Base-by-base conservation (phyloP, 75 land plant genomes). In the Cryptomeria japonica region DNA sequence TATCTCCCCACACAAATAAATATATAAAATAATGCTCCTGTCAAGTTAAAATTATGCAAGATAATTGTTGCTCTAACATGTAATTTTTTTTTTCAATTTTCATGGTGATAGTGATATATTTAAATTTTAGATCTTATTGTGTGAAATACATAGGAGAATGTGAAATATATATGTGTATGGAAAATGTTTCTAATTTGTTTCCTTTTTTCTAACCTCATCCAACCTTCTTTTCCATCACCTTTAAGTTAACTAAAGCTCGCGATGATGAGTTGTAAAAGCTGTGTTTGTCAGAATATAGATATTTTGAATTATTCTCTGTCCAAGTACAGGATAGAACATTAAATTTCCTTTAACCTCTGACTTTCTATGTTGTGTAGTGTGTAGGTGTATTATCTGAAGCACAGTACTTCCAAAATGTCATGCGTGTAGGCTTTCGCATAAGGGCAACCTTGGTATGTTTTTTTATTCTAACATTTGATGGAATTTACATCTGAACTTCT, bases 381-480 rank as follows among this genome's bases (percentile, higher is more conserved):
- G 28, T 93, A 14, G 98, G 99, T 34, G 99, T 97, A 61, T 80
- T 97, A 72, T 88, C 64, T 89, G 99, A 98, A 93, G 98, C 97
- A 72, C 99, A 98, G 61, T 98, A 98, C 87, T 96, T 95, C 68
- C 99, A 98, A 86, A 98, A 98, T 91, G 99, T 98, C 83, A 98
- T 98, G 98, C 97, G 99, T 85, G 95, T 94, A 77, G 99, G 99
- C 19, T 97, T 94, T 79, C 93, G 93, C 38, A 89, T 97, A 13
- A 91, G 99, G 86, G 92, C 99, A 86, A 94, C 97, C 53, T 89
- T 97, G 98, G 97, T 96, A 91, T 84, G 89, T 72, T 80, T 56
- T 82, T 72, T 79, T 83, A 18, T 51, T 85, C 25, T 41, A 80
- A 18, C 42, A 58, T 39, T 44, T 86, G 38, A 1, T 42, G 19